phyloP scores from a whole-genome alignment of 345 rosid genomes.

The Citrus medica region DNA sequence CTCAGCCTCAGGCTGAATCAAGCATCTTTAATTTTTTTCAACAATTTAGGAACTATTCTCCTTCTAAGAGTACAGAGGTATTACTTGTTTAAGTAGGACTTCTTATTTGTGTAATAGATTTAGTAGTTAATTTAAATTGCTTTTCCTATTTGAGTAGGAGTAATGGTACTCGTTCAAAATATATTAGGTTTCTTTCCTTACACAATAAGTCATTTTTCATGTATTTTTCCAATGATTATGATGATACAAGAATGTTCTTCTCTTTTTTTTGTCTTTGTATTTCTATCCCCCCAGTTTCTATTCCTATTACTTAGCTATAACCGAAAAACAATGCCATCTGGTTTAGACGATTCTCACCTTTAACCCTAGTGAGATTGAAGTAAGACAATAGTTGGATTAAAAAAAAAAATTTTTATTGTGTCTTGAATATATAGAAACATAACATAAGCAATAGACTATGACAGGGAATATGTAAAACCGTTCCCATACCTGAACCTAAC shows the following conservation, averaged over 20 bases:
- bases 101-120: not conserved
- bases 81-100: not conserved
- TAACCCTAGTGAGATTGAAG: not conserved
- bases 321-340: not conserved
- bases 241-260: not conserved
- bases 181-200: no score
- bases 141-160: no score
- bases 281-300: not conserved
- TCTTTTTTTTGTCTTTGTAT: not conserved
- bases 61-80: not conserved
- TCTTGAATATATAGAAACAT: not conserved
- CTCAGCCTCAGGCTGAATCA: not conserved
- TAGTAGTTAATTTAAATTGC: no score
- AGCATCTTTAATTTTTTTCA: not conserved
- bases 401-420: not conserved
- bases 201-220: no score
- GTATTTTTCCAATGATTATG: no score
- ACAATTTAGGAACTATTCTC: not conserved
- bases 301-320: not conserved
- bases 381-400: not conserved
- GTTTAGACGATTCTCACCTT: not conserved
- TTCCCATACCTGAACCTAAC: constrained; percentile 69
- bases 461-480: constrained; percentile 4
- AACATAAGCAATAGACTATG: not conserved
- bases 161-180: no score